Evolutionary conservation across 768 basidiomycete genomes (phyloP), one percentile per base, ranked within the genome.

Genomic region (Tricholoma saponaceum): DNA sequence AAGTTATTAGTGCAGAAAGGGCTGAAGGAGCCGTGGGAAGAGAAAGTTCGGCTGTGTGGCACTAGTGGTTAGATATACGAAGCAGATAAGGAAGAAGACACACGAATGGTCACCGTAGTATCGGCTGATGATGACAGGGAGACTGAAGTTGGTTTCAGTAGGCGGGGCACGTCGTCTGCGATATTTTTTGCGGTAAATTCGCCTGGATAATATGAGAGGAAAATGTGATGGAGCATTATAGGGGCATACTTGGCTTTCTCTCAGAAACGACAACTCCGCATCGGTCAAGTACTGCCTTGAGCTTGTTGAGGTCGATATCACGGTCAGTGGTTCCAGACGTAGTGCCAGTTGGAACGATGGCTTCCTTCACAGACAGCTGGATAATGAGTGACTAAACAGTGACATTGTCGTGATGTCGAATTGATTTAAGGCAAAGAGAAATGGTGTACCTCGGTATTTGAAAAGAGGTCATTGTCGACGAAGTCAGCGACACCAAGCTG

Each of bases 281-380:
- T 13, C 96, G 80, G 57, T 98, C 96, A 43, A 98, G 73, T 9
- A 98, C 84, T 4, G 86, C 85, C 63, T 85, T 86, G 37, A 98
- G 76, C 70, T 96, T 97, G 62, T 86, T 85, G 33, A 97, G 74
- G 62, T 98, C 96, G 55, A 95, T 77, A 66, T 98, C 94, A 23
- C 89, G 83, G 67, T 91, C 89, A 0, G 89, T 89, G 2, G 76
- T 84, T 0, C 88, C 89, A 37, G 84, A 80, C 0, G 75, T 74
- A 5, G 90, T 89, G n/a, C 88, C 88, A 0, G 83, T 84, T 1
- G 89, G 79, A 41, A 98, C 76, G 54, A 98, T 80, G 3, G 93
- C 94, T 71, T 99, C 97, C 69, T 98, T 98, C n/a, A 94, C 92
- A 0, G 93, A 95, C 2, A 98, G 82, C 69, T 99, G 97, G 58